These are phyloP conservation scores for Gossypium davidsonii DNA, from an alignment of 441 rosid genomes.

Conservation along the genomic window DNA sequence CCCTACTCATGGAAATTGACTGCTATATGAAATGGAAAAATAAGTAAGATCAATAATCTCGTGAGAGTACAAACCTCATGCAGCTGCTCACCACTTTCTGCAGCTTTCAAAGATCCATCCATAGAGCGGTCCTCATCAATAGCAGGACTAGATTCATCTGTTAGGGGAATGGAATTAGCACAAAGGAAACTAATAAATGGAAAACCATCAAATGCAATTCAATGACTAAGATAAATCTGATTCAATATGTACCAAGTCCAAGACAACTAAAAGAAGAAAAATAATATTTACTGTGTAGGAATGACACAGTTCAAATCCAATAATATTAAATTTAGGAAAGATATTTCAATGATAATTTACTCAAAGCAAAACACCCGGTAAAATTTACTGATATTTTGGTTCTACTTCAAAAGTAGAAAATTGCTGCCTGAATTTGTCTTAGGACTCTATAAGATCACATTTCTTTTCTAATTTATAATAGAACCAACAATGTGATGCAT, in stretches of 20 bases:
- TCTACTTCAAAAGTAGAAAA: neutral
- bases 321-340: neutral
- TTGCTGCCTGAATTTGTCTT: neutral
- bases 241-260: neutral
- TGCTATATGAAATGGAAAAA: neutral
- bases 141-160: slow-evolving; percentile 26
- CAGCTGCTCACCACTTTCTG: slow-evolving; percentile 20
- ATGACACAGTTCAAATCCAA: neutral
- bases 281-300: neutral
- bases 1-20: neutral
- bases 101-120: slow-evolving; percentile 16
- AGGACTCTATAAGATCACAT: neutral
- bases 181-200: neutral
- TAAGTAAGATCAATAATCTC: neutral
- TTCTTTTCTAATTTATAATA: neutral
- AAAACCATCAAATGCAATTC: slow-evolving; percentile 2
- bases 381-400: neutral
- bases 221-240: neutral
- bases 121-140: slow-evolving; percentile 19
- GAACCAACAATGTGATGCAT: neutral
- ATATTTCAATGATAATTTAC: neutral
- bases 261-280: slow-evolving; percentile 8
- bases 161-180: neutral
- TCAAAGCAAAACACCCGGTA: slow-evolving; percentile 7
- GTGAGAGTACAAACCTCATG: slow-evolving; percentile 28